Conservation (phyloP, 345 rosid genomes). For the Hibiscus syriacus region DNA sequence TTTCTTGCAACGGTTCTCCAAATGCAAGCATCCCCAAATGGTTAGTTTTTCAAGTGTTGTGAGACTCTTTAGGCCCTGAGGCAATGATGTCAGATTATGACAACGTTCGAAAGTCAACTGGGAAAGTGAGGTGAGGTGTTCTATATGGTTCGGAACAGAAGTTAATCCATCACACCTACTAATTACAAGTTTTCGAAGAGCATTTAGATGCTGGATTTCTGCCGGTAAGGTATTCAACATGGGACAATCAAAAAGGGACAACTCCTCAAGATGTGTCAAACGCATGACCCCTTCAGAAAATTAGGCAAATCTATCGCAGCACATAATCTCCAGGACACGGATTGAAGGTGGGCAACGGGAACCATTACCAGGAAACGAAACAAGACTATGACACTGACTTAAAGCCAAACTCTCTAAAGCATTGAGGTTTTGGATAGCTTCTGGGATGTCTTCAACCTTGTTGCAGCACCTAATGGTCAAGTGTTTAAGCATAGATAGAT, state of each 20-base stretch:
- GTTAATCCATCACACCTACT: neutral
- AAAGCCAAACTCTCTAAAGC: neutral
- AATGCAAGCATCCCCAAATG: neutral
- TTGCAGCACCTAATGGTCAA: neutral
- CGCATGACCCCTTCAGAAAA: neutral
- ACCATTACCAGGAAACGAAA: neutral
- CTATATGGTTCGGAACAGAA: neutral
- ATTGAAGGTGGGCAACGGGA: neutral
- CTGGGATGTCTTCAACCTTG: neutral
- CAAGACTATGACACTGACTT: neutral
- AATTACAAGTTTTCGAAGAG: neutral
- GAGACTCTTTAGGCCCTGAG: neutral
- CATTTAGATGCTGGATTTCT: neutral
- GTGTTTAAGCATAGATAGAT: neutral
- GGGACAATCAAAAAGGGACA: neutral
- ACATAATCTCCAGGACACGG: neutral
- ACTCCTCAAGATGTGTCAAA: neutral
- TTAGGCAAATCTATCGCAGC: neutral
- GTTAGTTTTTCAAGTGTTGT: neutral
- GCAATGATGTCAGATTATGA: neutral
- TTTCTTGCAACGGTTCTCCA: neutral
- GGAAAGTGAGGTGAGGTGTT: slow-evolving; percentile 2
- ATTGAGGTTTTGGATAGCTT: neutral
- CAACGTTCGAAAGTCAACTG: neutral
- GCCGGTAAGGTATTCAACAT: neutral